Evolutionary conservation across 805 yeast genomes (phyloP).

Genomic region (Starmerella apicola): DNA sequence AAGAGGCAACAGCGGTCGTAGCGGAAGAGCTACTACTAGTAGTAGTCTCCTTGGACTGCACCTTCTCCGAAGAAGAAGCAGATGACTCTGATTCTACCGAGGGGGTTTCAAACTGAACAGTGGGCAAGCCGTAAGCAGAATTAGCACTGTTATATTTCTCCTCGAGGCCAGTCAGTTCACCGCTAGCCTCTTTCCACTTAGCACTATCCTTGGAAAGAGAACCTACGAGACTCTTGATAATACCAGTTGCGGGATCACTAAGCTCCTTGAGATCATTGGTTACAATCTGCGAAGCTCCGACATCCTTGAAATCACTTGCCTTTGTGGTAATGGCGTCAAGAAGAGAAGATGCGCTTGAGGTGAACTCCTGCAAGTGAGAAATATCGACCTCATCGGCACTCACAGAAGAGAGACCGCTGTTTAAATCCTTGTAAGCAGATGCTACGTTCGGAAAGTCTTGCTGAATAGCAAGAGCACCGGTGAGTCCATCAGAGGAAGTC

Average conservation of each 20-base stretch:
- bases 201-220: constrained; percentile 6
- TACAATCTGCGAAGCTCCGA: constrained; percentile 21
- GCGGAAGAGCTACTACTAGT: neutral
- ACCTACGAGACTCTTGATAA: constrained; percentile 15
- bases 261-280: constrained; percentile 19
- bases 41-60: neutral
- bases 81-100: neutral
- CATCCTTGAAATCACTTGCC: constrained; percentile 21
- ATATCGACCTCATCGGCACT: constrained; percentile 11
- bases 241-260: constrained; percentile 17
- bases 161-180: constrained; percentile 3
- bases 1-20: constrained; percentile 1
- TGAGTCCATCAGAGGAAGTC: constrained; percentile 17
- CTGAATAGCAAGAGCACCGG: constrained; percentile 26
- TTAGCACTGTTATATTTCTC: constrained; percentile 2
- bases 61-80: neutral
- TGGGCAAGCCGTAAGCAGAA: constrained; percentile 5
- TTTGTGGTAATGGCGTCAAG: constrained; percentile 19
- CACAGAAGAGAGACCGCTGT: constrained; percentile 5
- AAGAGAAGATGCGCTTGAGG: constrained; percentile 13
- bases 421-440: constrained; percentile 15
- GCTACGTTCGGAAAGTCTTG: constrained; percentile 17
- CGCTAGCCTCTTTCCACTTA: constrained; percentile 1
- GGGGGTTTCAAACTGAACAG: constrained; percentile 9
- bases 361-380: constrained; percentile 8